Evolutionary conservation across 371 early-diverging fungal genomes (phyloP), one percentile per base, ranked within the genome.

Genomic region (Mucor sp.): DNA sequence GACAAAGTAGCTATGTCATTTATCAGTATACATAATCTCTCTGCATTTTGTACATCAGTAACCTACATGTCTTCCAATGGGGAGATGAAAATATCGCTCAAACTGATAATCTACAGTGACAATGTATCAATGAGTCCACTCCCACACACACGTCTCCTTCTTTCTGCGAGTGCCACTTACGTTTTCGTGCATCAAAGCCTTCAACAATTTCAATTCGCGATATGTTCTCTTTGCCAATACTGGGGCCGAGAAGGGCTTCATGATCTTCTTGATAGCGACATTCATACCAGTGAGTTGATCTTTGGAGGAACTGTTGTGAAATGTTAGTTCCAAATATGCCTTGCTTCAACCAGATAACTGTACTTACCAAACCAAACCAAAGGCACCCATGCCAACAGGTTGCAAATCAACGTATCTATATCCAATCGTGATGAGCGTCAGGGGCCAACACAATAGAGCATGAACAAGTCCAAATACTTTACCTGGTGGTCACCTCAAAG

Each of bases 321-420:
- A 33, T 33, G 33, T 33, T 33, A 33, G 33, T 7, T 33, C 33
- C 7, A 3, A 33, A 33, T 7, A 33, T 33, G 33, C 33, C 1
- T 33, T 33, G 33, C 33, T 33, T 33, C 7, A 4, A 6, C 6
- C 33, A 33, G 7, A 33, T 33, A 7, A 3, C 33, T 33, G 33
- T 33, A 37, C 12, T 78, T 88, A 96, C 95, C 96, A 96, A 14
- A 97, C 97, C 19, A 96, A 85, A 69, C 97, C 97, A 77, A 97
- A 97, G 8, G 96, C 95, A 58, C 98, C 98, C 94, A 97, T 94
- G 53, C 98, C 98, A 35, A 97, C 92, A 17, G 96, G 95, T 75
- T 95, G 92, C 67, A 96, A 85, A 77, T 95, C 92, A 37, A 89
- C 89, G 85, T 97, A 97, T 82, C 94, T 92, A 33, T 33, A 69